Evolutionary conservation across 2,329 filamentous ascomycete genomes (phyloP), one percentile per base, ranked within the genome.

Genomic region (Dactylonectria macrodidyma): DNA sequence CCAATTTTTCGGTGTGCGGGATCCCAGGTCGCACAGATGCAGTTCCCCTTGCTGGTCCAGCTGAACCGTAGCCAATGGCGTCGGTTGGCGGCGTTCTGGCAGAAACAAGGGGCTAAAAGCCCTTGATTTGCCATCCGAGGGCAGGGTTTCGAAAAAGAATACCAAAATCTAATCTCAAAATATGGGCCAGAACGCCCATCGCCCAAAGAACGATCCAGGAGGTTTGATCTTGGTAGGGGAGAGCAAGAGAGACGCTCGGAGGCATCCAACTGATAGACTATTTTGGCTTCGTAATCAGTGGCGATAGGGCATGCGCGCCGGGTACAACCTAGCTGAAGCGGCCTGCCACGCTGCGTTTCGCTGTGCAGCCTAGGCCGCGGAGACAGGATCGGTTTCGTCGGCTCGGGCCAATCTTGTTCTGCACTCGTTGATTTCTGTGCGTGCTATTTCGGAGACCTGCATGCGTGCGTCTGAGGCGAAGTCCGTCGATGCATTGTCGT

Each of bases 381-480:
- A 57, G 24, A 22, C 50, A 47, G 56, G 62, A 38, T 33, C 50
- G 44, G 19, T 36, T 24, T 44, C 22, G 38, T 54, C 56, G 19
- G 58, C 38, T 60, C 54, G 51, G 55, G 57, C 62, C 64, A 64
- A 59, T 66, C 68, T 52, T 19, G 51, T 52, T 58, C 56, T 55
- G 63, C 19, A 16, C 22, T 12, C 26, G 26, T 30, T 30, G 26
- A 30, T 58, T 60, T 60, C 47, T 61, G 65, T 60, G 64, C 51
- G 59, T 67, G 58, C 64, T 57, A 70, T 65, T 71, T 69, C 55
- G 62, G 68, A 71, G 64, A 66, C 65, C 19, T 19, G 19, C 19
- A 19, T 19, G 19, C 19, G 73, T 72, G 64, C 68, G 69, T 71
- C 58, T 26, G 55, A 62, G 51, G 56, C 60, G 60, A 67, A 59